Evolutionary conservation across 345 rosid species (phyloP).

Genomic region (Camelina laxa): DNA sequence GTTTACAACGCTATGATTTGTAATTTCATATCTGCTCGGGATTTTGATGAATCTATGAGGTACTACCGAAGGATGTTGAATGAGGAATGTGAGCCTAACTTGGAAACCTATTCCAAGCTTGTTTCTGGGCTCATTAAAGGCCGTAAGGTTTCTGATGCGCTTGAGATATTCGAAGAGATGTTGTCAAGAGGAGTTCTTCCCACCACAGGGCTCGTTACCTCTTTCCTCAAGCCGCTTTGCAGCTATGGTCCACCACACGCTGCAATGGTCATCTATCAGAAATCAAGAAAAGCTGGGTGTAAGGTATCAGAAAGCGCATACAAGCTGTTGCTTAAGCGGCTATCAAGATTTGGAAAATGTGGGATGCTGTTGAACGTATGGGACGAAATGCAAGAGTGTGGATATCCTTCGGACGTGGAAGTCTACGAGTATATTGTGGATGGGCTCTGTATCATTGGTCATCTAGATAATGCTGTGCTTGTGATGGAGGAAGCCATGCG

Average conservation of each 20-base stretch:
- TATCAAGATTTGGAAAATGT: slow-evolving; percentile 90
- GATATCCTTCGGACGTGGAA: slow-evolving; percentile 68
- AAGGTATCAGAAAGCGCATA: slow-evolving; percentile 66
- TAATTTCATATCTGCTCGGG: slow-evolving; percentile 58
- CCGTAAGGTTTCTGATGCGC: slow-evolving; percentile 84
- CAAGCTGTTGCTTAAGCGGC: slow-evolving; percentile 77
- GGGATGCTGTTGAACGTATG: slow-evolving; percentile 83
- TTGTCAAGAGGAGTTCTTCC: slow-evolving; percentile 61
- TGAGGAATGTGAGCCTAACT: slow-evolving; percentile 58
- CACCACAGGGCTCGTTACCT: slow-evolving; percentile 64
- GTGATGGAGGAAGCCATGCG: slow-evolving; percentile 86
- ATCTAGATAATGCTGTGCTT: slow-evolving; percentile 83
- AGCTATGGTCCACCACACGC: slow-evolving; percentile 91
- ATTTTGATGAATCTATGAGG: slow-evolving; percentile 62
- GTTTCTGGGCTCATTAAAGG: slow-evolving; percentile 69
- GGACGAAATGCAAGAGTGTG: slow-evolving; percentile 87
- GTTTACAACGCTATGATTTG: slow-evolving; percentile 81
- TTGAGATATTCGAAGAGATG: slow-evolving; percentile 89
- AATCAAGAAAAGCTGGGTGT: slow-evolving; percentile 76
- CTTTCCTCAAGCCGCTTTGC: slow-evolving; percentile 71
- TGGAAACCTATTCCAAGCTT: slow-evolving; percentile 63
- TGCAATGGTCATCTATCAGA: slow-evolving; percentile 76
- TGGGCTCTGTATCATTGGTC: slow-evolving; percentile 90
- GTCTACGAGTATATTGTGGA: slow-evolving; percentile 76
- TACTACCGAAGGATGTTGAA: slow-evolving; percentile 60